A percentile compares a stretch with the other conserved stretches of the same genome.
Conservation (phyloP, 768 basidiomycete species). For the Mycena epipterygia region DNA sequence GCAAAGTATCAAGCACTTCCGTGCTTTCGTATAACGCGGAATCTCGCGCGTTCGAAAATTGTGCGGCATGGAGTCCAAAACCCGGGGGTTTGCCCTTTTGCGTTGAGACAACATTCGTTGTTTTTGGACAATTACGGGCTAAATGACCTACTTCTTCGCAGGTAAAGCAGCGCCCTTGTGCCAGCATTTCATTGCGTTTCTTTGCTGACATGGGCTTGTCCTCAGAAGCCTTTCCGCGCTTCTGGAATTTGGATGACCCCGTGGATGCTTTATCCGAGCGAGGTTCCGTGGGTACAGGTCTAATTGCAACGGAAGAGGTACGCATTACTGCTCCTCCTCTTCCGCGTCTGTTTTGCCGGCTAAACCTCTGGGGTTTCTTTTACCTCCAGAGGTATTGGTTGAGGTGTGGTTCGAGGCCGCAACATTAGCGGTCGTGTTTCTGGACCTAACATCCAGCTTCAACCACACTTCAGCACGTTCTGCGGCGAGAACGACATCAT, state of each 20-base stretch:
- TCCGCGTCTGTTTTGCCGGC: no score
- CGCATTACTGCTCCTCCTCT: no score
- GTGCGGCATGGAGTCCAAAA: not conserved
- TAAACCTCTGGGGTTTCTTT: no score
- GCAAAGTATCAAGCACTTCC: not conserved
- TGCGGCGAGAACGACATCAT: conserved; percentile 42
- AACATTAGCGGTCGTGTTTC: no score
- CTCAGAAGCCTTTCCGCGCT: no score
- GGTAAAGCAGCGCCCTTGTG: conserved; percentile 43
- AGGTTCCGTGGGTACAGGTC: no score
- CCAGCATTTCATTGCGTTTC: conserved; percentile 26
- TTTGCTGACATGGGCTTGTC: not conserved
- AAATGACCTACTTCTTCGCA: conserved; percentile 46
- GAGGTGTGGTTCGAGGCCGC: no score
- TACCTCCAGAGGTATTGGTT: no score
- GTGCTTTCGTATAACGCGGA: conserved; percentile 1
- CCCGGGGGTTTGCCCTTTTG: conserved; percentile 11
- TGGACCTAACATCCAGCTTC: no score
- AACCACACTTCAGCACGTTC: conserved; percentile 25
- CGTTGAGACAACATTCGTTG: conserved; percentile 10
- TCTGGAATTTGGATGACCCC: not conserved
- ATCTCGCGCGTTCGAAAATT: not conserved
- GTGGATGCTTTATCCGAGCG: not conserved
- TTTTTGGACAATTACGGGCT: conserved; percentile 44
- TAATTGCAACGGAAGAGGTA: no score